Percentiles rank a stretch among this genome's conserved stretches.
These are phyloP conservation scores for Podila epigama DNA, from an alignment of 192 early-diverging fungal species.

Conservation along the genomic window DNA sequence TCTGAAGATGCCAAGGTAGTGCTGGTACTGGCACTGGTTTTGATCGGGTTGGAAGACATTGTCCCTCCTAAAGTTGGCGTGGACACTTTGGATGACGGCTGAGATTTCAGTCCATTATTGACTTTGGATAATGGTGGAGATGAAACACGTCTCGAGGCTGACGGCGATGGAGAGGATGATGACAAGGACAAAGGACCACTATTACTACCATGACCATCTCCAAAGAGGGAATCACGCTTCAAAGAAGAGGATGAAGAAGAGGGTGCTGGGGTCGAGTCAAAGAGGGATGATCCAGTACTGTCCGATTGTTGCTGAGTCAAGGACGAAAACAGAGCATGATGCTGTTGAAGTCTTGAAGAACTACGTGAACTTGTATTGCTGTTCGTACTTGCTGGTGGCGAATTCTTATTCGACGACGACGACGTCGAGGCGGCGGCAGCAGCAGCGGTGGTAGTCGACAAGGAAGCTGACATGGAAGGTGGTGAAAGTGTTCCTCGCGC, in stretches of 20 bases:
- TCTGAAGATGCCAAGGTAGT: conserved; percentile 18
- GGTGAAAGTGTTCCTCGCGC: conserved; percentile 33
- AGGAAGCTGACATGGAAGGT: conserved; percentile 8
- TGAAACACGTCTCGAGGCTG: conserved; percentile 22
- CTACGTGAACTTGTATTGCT: conserved; percentile 33
- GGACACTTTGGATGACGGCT: conserved; percentile 14
- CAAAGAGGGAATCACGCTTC: conserved; percentile 37
- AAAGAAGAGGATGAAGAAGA: conserved; percentile 18
- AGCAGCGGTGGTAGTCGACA: no score
- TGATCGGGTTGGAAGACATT: not conserved
- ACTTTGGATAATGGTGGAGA: conserved; percentile 24
- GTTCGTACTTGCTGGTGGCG: conserved; percentile 31
- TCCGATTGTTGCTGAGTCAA: conserved; percentile 9
- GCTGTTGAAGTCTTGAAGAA: conserved; percentile 34
- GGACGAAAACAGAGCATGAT: conserved; percentile 37
- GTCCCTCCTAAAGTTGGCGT: conserved; percentile 12
- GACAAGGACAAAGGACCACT: no score
- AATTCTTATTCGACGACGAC: not conserved
- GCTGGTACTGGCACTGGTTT: not conserved
- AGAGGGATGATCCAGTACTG: conserved; percentile 16
- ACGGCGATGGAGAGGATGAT: not conserved
- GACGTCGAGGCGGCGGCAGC: not conserved
- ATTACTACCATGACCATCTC: no score
- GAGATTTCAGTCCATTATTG: not conserved
- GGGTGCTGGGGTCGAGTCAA: conserved; percentile 10